Evolutionary conservation across 352 stramenopile species (phyloP).

Genomic region (Peronospora farinosa): DNA sequence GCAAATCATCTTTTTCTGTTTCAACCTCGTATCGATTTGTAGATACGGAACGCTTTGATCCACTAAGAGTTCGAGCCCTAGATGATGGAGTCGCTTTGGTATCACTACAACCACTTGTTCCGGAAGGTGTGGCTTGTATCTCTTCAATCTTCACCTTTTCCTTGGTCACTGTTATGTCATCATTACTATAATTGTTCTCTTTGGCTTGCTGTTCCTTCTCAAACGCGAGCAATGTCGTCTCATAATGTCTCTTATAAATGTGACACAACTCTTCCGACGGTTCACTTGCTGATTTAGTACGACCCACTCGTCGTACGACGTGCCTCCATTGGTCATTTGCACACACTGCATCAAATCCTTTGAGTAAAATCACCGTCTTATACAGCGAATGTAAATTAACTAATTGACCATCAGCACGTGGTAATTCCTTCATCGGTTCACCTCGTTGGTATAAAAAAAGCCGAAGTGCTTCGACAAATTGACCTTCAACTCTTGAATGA

Average conservation of each 20-base stretch:
- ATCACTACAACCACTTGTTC: conserved; percentile 2
- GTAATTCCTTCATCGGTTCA: conserved; percentile 71
- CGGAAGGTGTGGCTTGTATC: conserved; percentile 14
- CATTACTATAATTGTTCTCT: conserved; percentile 1
- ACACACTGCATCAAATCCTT: conserved; percentile 47
- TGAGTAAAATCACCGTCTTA: conserved; percentile 50
- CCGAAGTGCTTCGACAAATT: conserved; percentile 73
- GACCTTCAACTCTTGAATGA: conserved; percentile 66
- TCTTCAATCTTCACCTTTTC: conserved; percentile 11
- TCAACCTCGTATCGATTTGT: conserved; percentile 12
- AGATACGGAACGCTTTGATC: conserved; percentile 27
- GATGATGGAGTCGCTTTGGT: conserved; percentile 37
- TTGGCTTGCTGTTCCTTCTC: conserved; percentile 35
- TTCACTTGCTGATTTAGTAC: conserved; percentile 41
- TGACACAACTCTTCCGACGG: conserved; percentile 43
- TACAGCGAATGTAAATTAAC: conserved; percentile 67
- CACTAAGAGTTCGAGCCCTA: conserved; percentile 45
- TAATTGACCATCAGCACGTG: conserved; percentile 61
- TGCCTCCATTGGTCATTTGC: conserved; percentile 35
- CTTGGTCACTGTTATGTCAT: conserved; percentile 10
- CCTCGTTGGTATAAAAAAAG: conserved; percentile 79
- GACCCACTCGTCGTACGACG: conserved; percentile 57
- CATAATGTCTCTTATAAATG: conserved; percentile 52
- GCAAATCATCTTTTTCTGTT: conserved; percentile 9
- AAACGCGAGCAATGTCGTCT: conserved; percentile 44